Base-by-base conservation (phyloP, 1,139 yeast genomes). In the Schizosaccharomyces versatilis region DNA sequence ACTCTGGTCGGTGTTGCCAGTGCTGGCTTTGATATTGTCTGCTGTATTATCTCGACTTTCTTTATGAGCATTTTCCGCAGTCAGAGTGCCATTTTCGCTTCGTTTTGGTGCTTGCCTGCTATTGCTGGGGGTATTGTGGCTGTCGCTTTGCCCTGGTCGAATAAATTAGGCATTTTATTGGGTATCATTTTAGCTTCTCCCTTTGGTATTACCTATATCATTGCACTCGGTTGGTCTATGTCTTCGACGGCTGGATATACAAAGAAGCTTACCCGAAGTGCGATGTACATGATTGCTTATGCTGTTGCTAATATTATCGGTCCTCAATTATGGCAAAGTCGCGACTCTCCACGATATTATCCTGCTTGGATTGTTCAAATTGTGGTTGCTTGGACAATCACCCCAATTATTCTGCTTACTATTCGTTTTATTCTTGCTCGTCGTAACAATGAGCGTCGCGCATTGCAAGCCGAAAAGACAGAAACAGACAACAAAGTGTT, bases 221-320 rank as follows among this genome's bases (percentile, higher is more conserved):
- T 36, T 36, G 36, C 52, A n/a, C 36, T 36, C 14, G 51, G 47
- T 10, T 53, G 41, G 53, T 19, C 38, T n/a, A 14, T 47, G 10
- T 32, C 49, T 14, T 17, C 49, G 14, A 19, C 38, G 15, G 79
- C 80, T 8, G 83, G 83, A 17, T 77, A 76, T 57, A 77, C 83
- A 41, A 79, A 78, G 64, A 77, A 75, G 64, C 66, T 68, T 54
- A 71, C 76, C 47, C 71, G 71, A 51, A 65, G 65, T 53, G 69
- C 71, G 1, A 55, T 74, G 66, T 62, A 76, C 54, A 69, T 78
- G 57, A 66, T 78, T 54, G 78, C 75, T 2, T 78, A 76, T 65
- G 76, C 81, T 60, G 76, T 73, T 42, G 83, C 82, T 41, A 78
- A 77, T 61, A 67, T 76, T 55, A 66, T 73, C 54, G 82, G 82